Evolutionary conservation across 106 monocot species (phyloP).

Genomic region (Ottelia alismoides): DNA sequence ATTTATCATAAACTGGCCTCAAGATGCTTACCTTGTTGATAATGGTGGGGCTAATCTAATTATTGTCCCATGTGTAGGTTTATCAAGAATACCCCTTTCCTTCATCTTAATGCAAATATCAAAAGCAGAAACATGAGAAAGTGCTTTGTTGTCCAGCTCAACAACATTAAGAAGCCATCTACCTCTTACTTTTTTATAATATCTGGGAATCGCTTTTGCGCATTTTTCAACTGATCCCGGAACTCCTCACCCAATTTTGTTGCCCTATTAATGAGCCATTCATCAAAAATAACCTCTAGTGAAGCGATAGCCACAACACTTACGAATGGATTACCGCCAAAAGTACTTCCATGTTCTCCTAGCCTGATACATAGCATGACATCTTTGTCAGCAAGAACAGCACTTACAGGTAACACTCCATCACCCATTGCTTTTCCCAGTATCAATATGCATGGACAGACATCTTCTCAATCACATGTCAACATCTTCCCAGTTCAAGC

Average conservation of each 20-base stretch:
- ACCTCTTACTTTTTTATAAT: constrained; percentile 75
- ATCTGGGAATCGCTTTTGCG: constrained; percentile 59
- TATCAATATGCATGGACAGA: too few species aligned
- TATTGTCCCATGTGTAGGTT: constrained; percentile 91
- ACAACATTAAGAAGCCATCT: constrained; percentile 90
- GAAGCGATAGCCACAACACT: too few species aligned
- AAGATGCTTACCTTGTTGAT: constrained; percentile 65
- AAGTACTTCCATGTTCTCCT: neutral
- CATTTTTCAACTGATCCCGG: constrained; percentile 44
- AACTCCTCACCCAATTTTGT: constrained; percentile 67
- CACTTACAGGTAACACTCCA: too few species aligned
- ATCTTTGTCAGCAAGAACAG: too few species aligned
- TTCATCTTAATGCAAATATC: constrained; percentile 91
- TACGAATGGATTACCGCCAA: neutral
- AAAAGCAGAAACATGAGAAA: constrained; percentile 77
- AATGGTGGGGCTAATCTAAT: constrained; percentile 94
- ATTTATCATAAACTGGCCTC: too few species aligned
- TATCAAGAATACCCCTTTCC: constrained; percentile 92
- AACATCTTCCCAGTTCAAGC: too few species aligned
- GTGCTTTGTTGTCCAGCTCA: constrained; percentile 45
- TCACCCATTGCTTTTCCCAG: too few species aligned
- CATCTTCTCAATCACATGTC: too few species aligned
- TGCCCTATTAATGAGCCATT: constrained; percentile 42
- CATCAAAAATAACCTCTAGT: neutral
- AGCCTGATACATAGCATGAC: neutral